phyloP scores from a whole-genome alignment of 768 basidiomycete species.

The Cyclocybe cylindracea region DNA sequence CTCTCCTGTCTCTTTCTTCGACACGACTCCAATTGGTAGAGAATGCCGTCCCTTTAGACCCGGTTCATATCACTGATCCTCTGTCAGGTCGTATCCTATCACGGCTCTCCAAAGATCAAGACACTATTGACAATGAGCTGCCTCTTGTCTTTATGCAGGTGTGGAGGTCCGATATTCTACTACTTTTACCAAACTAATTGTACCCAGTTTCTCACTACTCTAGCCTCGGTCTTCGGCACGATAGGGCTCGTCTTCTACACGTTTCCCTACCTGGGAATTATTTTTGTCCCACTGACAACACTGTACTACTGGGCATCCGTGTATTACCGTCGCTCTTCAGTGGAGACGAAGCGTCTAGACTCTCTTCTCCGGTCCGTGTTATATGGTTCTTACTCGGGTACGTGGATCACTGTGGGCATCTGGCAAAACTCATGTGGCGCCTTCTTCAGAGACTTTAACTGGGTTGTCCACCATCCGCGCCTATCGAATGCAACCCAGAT shows the following conservation, averaged over 20 bases:
- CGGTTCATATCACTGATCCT: not conserved
- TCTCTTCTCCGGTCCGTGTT: slow-evolving; percentile 60
- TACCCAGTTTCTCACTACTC: slow-evolving; percentile 40
- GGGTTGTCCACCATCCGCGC: slow-evolving; percentile 66
- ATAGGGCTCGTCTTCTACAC: slow-evolving; percentile 64
- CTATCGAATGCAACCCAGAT: slow-evolving; percentile 53
- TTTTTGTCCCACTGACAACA: slow-evolving; percentile 54
- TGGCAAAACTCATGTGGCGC: not conserved
- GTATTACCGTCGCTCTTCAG: slow-evolving; percentile 62
- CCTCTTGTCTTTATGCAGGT: slow-evolving; percentile 50
- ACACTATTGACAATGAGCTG: slow-evolving; percentile 54
- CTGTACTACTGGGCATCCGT: slow-evolving; percentile 54
- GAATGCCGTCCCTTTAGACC: not conserved
- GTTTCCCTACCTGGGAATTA: slow-evolving; percentile 66
- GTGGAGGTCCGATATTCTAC: not conserved
- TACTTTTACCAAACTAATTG: not conserved
- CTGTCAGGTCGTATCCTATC: slow-evolving; percentile 54
- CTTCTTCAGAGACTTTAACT: slow-evolving; percentile 53
- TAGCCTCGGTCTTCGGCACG: slow-evolving; percentile 51
- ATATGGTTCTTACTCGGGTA: slow-evolving; percentile 60
- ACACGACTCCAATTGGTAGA: slow-evolving; percentile 68
- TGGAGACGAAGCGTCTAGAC: slow-evolving; percentile 67
- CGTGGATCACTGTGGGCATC: not conserved
- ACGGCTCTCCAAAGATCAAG: slow-evolving; percentile 62
- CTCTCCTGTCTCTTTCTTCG: slow-evolving; percentile 69